Percentiles rank a stretch among this genome's conserved stretches.
phyloP scores from a whole-genome alignment of 139 green algal genomes.

The Chloropicon primus region DNA sequence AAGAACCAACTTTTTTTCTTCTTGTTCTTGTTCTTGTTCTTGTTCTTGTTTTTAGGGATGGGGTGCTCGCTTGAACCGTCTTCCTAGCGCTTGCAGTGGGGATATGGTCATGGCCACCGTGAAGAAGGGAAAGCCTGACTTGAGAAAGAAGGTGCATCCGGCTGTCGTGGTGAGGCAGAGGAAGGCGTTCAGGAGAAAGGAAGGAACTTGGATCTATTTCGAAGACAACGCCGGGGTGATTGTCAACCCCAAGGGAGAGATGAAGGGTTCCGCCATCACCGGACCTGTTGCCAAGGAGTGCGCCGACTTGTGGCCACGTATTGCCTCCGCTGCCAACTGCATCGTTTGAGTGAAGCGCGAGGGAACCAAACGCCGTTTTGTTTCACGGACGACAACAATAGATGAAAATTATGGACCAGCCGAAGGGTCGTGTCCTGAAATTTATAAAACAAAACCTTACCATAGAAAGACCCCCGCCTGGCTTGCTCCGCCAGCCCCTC shows the following conservation, averaged over 20 bases:
- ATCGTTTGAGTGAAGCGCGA: constrained; percentile 64
- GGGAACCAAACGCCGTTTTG: too few species aligned
- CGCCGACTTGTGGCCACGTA: constrained; percentile 97
- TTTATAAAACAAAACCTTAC: too few species aligned
- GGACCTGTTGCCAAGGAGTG: constrained; percentile 99
- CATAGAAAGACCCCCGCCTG: too few species aligned
- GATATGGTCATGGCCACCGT: constrained; percentile 99
- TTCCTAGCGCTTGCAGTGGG: constrained; percentile 71
- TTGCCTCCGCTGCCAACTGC: constrained; percentile 92
- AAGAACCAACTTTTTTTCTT: too few species aligned
- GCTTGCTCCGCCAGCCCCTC: too few species aligned
- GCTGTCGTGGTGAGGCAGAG: constrained; percentile 93
- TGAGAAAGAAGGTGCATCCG: constrained; percentile 95
- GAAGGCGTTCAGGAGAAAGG: constrained; percentile 96
- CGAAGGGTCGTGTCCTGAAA: too few species aligned
- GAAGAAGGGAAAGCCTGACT: constrained; percentile 99
- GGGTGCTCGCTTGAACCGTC: constrained; percentile 87
- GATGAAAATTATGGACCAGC: too few species aligned
- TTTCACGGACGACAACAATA: too few species aligned
- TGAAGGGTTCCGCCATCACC: constrained; percentile 99
- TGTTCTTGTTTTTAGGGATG: too few species aligned
- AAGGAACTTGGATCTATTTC: constrained; percentile 99
- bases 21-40: too few species aligned
- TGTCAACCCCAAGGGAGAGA: constrained; percentile 99
- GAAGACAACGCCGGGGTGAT: constrained; percentile 99